A percentile compares a stretch with the other conserved stretches of the same genome.
Conservation (phyloP, 108 stramenopile genomes). For the Tribonema minus region DNA sequence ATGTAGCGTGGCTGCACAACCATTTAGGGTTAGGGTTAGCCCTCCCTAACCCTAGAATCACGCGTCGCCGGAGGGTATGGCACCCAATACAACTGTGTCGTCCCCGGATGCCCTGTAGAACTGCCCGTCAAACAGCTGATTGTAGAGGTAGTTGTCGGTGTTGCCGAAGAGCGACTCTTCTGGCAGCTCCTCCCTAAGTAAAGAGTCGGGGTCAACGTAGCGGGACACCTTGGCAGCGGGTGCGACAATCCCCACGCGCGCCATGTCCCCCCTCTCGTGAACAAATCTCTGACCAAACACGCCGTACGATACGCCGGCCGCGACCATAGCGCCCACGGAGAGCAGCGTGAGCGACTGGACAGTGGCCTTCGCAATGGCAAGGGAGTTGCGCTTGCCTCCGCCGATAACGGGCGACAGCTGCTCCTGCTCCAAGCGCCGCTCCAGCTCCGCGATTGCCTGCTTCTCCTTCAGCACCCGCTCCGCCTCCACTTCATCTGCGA, state of each 20-base stretch:
- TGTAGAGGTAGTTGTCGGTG: background rate
- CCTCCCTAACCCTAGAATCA: no score
- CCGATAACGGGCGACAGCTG: background rate
- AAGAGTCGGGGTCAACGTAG: background rate
- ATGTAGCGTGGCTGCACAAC: no score
- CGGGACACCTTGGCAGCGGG: background rate
- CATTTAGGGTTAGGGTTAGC: no score
- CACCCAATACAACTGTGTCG: no score
- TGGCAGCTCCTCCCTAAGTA: background rate
- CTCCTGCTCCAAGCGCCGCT: background rate
- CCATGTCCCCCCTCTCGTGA: background rate
- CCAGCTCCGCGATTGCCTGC: background rate
- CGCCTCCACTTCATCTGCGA: background rate
- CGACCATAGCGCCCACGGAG: background rate
- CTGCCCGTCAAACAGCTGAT: background rate
- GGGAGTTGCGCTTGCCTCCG: background rate
- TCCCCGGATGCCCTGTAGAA: no score
- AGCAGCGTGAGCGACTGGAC: background rate
- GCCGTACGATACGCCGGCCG: background rate
- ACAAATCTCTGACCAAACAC: background rate
- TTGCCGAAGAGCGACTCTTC: background rate
- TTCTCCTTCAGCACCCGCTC: background rate
- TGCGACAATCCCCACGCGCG: no score
- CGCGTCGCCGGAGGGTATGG: no score
- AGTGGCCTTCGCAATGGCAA: background rate